Percentiles rank a stretch among this genome's conserved stretches.
Conservation (phyloP, 306 rosid species). For the Oemleria cerasiformis region DNA sequence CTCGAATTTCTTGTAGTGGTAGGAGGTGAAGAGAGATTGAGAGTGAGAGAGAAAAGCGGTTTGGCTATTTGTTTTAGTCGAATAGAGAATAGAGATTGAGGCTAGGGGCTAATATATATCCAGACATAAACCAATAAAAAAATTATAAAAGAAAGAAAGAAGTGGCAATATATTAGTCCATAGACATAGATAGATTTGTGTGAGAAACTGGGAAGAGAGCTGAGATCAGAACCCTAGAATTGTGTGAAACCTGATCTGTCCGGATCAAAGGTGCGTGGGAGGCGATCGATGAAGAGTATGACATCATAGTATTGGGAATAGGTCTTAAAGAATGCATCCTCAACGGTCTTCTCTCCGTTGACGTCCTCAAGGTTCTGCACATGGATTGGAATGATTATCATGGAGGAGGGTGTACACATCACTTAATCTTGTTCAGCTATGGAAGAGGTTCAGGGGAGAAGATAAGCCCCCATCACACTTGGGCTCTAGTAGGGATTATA, state of each 20-base stretch:
- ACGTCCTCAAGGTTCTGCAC: constrained; percentile 98
- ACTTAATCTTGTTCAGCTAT: constrained; percentile 89
- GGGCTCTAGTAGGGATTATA: constrained; percentile 95
- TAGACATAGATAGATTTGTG: not conserved
- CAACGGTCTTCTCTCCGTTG: constrained; percentile 98
- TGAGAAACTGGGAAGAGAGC: constrained; percentile 1
- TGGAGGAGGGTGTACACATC: constrained; percentile 95
- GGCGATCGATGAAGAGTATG: constrained; percentile 86
- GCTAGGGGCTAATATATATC: not conserved
- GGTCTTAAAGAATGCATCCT: constrained; percentile 99
- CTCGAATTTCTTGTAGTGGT: too few relatives aligned
- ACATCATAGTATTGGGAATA: constrained; percentile 80
- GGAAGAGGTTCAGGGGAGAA: constrained; percentile 89
- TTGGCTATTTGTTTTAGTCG: too few relatives aligned
- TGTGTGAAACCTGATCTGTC: not conserved
- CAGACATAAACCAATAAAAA: not conserved
- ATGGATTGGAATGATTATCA: constrained; percentile 96
- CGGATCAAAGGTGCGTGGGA: not conserved
- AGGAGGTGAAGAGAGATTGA: too few relatives aligned
- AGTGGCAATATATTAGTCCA: not conserved
- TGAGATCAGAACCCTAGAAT: constrained; percentile 12
- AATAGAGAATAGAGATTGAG: too few relatives aligned
- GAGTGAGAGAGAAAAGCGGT: too few relatives aligned
- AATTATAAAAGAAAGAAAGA: not conserved
- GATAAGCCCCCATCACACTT: constrained; percentile 79